A percentile compares a stretch with the other conserved stretches of the same genome.
Conservation (phyloP, 345 rosid genomes). For the Bruguiera gymnorhiza region DNA sequence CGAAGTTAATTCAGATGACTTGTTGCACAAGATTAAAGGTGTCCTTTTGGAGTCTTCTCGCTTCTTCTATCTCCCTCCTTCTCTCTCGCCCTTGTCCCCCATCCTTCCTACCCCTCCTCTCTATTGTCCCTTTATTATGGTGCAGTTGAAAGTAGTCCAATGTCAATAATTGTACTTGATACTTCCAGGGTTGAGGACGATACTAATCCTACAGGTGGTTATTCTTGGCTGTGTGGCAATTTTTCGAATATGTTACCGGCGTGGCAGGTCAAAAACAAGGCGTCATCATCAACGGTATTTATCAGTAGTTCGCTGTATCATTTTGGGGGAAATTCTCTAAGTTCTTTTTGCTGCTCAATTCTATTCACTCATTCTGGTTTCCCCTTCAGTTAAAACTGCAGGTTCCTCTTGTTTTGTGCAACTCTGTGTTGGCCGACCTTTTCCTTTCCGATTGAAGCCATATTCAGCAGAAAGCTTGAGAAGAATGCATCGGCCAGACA, state of each 20-base stretch:
- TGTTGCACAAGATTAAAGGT: conserved; percentile 46
- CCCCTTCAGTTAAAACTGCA: not conserved
- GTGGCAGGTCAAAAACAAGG: conserved; percentile 40
- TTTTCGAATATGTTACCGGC: conserved; percentile 17
- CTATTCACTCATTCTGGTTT: not conserved
- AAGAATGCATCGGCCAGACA: not conserved
- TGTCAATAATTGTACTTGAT: conserved; percentile 20
- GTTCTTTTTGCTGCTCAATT: not conserved
- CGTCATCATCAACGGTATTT: conserved; percentile 18
- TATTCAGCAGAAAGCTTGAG: not conserved
- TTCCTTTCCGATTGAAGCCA: not conserved
- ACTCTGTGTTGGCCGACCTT: not conserved
- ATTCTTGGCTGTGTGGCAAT: conserved; percentile 34
- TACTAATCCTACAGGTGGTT: conserved; percentile 37
- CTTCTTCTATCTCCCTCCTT: not conserved
- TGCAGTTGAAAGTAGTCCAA: conserved; percentile 1
- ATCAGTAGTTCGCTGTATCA: not conserved
- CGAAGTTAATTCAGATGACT: conserved; percentile 26
- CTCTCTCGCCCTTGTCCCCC: too few species aligned
- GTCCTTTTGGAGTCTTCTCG: not conserved
- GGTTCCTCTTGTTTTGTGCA: not conserved
- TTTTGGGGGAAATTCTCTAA: not conserved
- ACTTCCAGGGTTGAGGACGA: conserved; percentile 58
- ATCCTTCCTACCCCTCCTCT: not conserved
- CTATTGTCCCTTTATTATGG: not conserved